Base-by-base conservation (phyloP, 2,329 filamentous ascomycete genomes). In the Aspergillus puulaauensis region DNA sequence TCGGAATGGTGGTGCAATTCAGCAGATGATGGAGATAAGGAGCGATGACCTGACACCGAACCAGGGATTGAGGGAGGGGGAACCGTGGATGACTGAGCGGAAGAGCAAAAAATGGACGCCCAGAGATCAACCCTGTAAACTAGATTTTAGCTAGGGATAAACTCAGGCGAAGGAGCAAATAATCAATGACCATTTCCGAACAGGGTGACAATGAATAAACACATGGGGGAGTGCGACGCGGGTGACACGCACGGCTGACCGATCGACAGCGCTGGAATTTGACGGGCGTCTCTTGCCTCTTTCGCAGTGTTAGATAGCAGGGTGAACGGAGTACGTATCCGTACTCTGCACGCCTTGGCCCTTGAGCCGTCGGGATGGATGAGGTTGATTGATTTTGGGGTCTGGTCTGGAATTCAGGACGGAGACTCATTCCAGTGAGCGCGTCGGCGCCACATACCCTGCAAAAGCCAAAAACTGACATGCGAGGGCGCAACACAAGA, bases 1-100 rank as follows among this genome's bases (percentile, higher is more conserved):
- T 68, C 83, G 89, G 64, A 75, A 93, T 56, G 86, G 78, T 40
- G 53, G 60, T 49, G 67, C 66, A n/a, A 60, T 65, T 41, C 51
- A 56, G 43, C 44, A 53, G 50, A 49, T 57, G 54, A 57, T 37
- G 27, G 37, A 27, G 23, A 19, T 27, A 27, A 7, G 24, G 8
- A 33, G 52, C 33, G 31, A 47, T 47, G 11, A 54, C 33, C 43
- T 35, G 41, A 45, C 24, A 31, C 41, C 19, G 9, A 27, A 41
- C 37, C 31, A 7, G 40, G 21, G n/a, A 14, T 35, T 35, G 41
- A 47, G 7, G 31, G 27, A 33, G 12, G 19, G 15, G 9, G 39
- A 44, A 33, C 49, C 37, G 15, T 19, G 49, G 35, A 37, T n/a
- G 27, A 9, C 35, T n/a, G 35, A 15, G 15, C 35, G 15, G 35